A percentile compares a stretch with the other conserved stretches of the same genome.
Evolutionary conservation across 768 basidiomycete species (phyloP).

Genomic region (Gymnopilus dilepis): DNA sequence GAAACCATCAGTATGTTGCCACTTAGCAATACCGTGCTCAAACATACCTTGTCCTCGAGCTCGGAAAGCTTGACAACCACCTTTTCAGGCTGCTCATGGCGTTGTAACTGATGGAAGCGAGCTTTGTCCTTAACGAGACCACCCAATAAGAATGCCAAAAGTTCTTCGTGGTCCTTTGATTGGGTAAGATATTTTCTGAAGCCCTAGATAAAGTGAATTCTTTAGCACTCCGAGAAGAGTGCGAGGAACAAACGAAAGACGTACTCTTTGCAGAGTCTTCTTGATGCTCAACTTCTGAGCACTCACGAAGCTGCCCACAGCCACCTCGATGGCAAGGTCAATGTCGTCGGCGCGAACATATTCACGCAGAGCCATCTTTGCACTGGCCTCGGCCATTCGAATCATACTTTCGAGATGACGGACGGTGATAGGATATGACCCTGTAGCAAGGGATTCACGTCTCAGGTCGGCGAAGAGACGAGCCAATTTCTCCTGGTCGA

Average conservation of each 20-base stretch:
- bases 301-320: slow-evolving; percentile 92
- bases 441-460: slow-evolving; percentile 94
- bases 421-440: slow-evolving; percentile 98
- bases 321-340: slow-evolving; percentile 95
- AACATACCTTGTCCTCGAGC: slow-evolving; percentile 83
- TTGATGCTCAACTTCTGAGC: slow-evolving; percentile 99
- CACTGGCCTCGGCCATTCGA: slow-evolving; percentile 97
- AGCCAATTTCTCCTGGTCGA: slow-evolving; percentile 95
- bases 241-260: slow-evolving; percentile 30
- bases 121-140: slow-evolving; percentile 93
- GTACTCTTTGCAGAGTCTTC: slow-evolving; percentile 92
- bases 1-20: slow-evolving; percentile 11
- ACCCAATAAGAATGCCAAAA: slow-evolving; percentile 93
- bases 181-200: slow-evolving; percentile 98
- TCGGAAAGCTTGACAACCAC: slow-evolving; percentile 80
- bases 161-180: slow-evolving; percentile 94
- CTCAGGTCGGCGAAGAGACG: slow-evolving; percentile 95
- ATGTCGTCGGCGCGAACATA: slow-evolving; percentile 97
- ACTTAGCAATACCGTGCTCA: not conserved
- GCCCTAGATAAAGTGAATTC: slow-evolving; percentile 53
- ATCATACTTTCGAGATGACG: slow-evolving; percentile 99
- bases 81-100: slow-evolving; percentile 76
- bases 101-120: slow-evolving; percentile 79
- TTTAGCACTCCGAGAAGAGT: not conserved
- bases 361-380: slow-evolving; percentile 97